Percentiles rank a stretch among this genome's conserved stretches.
These are phyloP conservation scores for Colletotrichum sp. DNA, from an alignment of 2,329 filamentous ascomycete species.

Conservation along the genomic window DNA sequence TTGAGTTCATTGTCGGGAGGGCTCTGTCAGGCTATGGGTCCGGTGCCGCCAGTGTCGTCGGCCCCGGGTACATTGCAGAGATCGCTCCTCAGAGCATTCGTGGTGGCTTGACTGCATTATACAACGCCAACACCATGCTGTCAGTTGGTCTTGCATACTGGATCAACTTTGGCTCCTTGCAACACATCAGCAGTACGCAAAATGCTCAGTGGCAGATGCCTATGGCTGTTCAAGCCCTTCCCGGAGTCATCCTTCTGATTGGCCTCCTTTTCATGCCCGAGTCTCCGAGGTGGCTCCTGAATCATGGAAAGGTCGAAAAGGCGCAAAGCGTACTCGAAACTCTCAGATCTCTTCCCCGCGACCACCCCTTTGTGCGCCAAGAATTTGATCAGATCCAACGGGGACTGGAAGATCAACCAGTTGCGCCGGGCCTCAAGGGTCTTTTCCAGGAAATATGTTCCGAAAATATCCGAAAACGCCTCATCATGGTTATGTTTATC, in stretches of 20 bases:
- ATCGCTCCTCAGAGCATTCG: slow-evolving; percentile 51
- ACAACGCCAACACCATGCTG: slow-evolving; percentile 48
- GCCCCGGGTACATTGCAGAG: slow-evolving; percentile 49
- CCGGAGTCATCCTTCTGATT: neutral
- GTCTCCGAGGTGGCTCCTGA: neutral
- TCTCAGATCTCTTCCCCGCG: neutral
- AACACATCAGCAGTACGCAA: slow-evolving; percentile 35
- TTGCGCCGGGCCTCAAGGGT: neutral
- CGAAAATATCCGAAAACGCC: neutral
- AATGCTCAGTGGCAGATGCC: slow-evolving; percentile 53
- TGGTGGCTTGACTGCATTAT: slow-evolving; percentile 45
- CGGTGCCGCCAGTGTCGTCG: slow-evolving; percentile 43
- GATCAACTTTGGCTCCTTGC: slow-evolving; percentile 48
- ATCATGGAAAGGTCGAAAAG: neutral
- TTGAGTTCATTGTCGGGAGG: neutral
- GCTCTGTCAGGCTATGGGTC: neutral
- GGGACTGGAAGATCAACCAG: neutral
- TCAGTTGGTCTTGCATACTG: slow-evolving; percentile 47
- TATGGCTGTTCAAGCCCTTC: slow-evolving; percentile 2
- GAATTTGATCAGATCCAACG: neutral
- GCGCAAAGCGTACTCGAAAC: neutral
- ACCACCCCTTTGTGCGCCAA: neutral
- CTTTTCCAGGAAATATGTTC: neutral
- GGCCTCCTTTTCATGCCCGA: slow-evolving; percentile 4
- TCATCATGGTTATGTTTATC: neutral